Evolutionary conservation across 805 yeast genomes (phyloP).

Genomic region (Lipomyces kockii): DNA sequence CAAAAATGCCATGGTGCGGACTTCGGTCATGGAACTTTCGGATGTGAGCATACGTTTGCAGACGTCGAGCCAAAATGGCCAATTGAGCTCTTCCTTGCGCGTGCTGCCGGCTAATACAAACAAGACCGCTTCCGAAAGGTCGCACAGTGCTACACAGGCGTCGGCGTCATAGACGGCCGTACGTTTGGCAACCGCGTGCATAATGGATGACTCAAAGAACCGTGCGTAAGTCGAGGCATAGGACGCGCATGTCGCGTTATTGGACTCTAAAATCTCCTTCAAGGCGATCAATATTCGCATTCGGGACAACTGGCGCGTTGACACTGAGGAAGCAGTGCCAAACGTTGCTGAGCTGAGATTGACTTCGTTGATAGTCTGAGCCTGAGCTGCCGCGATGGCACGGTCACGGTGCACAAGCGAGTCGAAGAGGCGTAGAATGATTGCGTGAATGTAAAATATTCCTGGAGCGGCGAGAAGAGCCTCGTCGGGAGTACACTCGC

Average conservation of each 20-base stretch:
- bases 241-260: slow-evolving; percentile 38
- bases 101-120: slow-evolving; percentile 42
- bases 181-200: slow-evolving; percentile 45
- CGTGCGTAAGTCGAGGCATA: slow-evolving; percentile 44
- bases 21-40: slow-evolving; percentile 63
- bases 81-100: slow-evolving; percentile 53
- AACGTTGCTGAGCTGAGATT: slow-evolving; percentile 18
- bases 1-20: slow-evolving; percentile 66
- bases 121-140: slow-evolving; percentile 49
- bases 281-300: slow-evolving; percentile 44
- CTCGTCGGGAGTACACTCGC: slow-evolving; percentile 29
- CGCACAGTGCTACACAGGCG: slow-evolving; percentile 48
- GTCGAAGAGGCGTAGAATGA: slow-evolving; percentile 40
- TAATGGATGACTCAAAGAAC: slow-evolving; percentile 46
- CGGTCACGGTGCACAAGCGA: slow-evolving; percentile 25
- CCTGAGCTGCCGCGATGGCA: not conserved
- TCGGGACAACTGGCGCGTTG: slow-evolving; percentile 19
- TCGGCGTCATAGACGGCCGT: slow-evolving; percentile 47
- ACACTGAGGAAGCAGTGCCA: slow-evolving; percentile 13
- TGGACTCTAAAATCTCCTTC: slow-evolving; percentile 47
- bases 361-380: slow-evolving; percentile 8
- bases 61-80: slow-evolving; percentile 79
- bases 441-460: slow-evolving; percentile 41
- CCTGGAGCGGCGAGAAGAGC: slow-evolving; percentile 44
- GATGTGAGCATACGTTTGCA: slow-evolving; percentile 62